Conservation (phyloP, 2,329 filamentous ascomycete genomes). For the Fusarium succisae region DNA sequence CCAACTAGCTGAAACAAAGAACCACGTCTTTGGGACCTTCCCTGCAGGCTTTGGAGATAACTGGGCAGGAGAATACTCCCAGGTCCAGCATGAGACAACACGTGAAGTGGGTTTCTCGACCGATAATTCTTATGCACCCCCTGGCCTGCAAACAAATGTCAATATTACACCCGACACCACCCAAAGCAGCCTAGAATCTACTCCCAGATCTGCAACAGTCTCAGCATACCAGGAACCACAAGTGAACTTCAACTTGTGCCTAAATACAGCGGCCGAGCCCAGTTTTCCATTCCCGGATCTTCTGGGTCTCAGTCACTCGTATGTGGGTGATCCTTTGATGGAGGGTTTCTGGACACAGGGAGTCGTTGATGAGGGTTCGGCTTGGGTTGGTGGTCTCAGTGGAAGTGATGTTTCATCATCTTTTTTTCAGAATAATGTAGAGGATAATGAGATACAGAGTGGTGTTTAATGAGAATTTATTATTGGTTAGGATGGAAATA, state of each 20-base stretch:
- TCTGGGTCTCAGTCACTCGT: background rate
- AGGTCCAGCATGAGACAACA: background rate
- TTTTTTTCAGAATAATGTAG: background rate
- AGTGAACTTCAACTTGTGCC: background rate
- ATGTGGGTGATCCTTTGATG: background rate
- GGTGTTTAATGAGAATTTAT: background rate
- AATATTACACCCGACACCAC: background rate
- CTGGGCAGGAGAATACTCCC: background rate
- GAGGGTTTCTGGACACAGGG: background rate
- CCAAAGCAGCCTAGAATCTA: background rate
- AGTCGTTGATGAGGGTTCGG: background rate
- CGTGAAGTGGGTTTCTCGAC: background rate
- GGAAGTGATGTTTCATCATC: background rate
- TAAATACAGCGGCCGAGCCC: background rate
- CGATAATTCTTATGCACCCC: background rate
- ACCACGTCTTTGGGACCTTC: constrained; percentile 4
- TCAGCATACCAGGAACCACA: background rate
- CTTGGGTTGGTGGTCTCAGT: background rate
- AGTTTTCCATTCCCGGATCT: background rate
- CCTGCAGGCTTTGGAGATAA: constrained; percentile 6
- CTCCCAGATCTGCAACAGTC: background rate
- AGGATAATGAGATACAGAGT: background rate
- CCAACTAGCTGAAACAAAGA: constrained; percentile 7
- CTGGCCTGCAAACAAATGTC: background rate
- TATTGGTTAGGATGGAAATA: background rate